phyloP scores from a whole-genome alignment of 495 filamentous ascomycete species.

The Annulohypoxylon moriforme region DNA sequence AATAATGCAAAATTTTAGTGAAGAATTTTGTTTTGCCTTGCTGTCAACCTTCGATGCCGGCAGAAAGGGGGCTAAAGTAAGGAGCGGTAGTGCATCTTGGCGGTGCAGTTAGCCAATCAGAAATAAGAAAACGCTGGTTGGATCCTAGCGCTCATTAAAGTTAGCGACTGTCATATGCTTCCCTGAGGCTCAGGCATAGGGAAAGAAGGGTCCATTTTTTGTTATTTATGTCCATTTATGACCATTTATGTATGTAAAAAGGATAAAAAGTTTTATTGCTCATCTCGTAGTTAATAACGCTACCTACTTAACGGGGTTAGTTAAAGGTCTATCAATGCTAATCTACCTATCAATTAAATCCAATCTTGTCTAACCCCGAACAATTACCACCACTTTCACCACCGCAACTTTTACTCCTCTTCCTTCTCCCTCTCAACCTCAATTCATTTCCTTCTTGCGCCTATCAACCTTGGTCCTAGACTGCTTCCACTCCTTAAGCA shows the following conservation, averaged over 20 bases:
- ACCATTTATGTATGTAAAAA: constrained; percentile 1
- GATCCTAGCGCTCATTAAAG: constrained; percentile 33
- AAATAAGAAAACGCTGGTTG: constrained; percentile 9
- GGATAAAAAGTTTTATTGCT: constrained; percentile 28
- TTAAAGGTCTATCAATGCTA: constrained; percentile 3
- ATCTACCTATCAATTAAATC: constrained; percentile 20
- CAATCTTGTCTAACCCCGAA: constrained; percentile 14
- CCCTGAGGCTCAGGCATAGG: neutral
- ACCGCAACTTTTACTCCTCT: constrained; percentile 28
- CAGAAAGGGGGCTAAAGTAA: constrained; percentile 1
- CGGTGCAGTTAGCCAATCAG: constrained; percentile 12
- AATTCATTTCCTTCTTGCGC: constrained; percentile 7
- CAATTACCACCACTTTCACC: constrained; percentile 8
- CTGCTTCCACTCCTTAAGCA: constrained; percentile 52
- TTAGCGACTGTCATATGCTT: constrained; percentile 20
- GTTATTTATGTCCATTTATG: neutral
- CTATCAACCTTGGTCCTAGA: constrained; percentile 22
- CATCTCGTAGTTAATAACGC: constrained; percentile 12
- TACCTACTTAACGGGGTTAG: constrained; percentile 26
- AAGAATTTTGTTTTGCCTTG: neutral
- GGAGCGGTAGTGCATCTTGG: constrained; percentile 10
- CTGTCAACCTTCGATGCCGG: neutral
- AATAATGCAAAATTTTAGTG: neutral
- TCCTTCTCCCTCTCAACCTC: constrained; percentile 26
- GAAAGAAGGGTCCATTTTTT: constrained; percentile 25